Evolutionary conservation across 257 asterid species (phyloP), one percentile per base, ranked within the genome.

Genomic region (Avicennia marina): DNA sequence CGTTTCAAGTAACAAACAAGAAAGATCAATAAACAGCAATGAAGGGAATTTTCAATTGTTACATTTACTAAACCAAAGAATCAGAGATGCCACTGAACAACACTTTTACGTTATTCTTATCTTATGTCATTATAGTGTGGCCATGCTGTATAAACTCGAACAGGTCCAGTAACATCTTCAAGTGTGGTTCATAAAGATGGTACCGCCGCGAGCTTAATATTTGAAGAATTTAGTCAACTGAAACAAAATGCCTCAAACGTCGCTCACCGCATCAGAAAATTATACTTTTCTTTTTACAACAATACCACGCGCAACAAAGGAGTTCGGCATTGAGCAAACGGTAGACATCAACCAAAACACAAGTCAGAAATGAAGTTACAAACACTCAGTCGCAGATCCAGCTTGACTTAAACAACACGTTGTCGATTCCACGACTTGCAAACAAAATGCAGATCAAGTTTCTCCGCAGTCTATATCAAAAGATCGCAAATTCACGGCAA

Each of bases 301-400:
- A 53, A 32, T 38, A 32, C 50, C 25, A 41, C 52, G 19, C 19
- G 53, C 46, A 62, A 45, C 31, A 45, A 29, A 26, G 27, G 21
- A 68, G 31, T 59, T 48, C 25, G 54, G 56, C 61, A 39, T 16
- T 15, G 63, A 42, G 42, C 27, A 60, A 12, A 29, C 36, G 26
- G 51, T 22, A 11, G 54, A 25, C 36, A 40, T n/a, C 8, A 32
- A 26, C 49, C 62, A 56, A 11, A 47, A 44, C 63, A 45, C 60
- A 56, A 74, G 62, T 58, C 65, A 53, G 49, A 64, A 47, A 66
- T 62, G 71, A 75, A 66, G 77, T 63, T 38, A 32, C 50, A 54
- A 36, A 27, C 69, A 62, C 71, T 62, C 63, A 29, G 63, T 45
- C 59, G 54, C 69, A 66, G 74, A 70, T 67, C 81, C 62, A 66